Evolutionary conservation across 345 rosid species (phyloP).

Genomic region (Combretum micranthum): DNA sequence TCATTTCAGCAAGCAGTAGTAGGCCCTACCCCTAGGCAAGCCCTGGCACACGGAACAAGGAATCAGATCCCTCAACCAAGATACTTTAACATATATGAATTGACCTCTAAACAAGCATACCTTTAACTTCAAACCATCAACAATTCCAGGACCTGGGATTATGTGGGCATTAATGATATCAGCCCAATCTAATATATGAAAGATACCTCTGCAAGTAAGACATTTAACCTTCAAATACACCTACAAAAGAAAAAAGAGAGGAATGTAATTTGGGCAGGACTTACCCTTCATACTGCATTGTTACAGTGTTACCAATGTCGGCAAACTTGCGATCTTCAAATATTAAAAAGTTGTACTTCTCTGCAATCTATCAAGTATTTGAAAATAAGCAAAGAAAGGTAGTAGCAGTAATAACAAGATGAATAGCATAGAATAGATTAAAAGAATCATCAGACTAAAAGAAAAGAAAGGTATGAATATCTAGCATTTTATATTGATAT

Average conservation of each 20-base stretch:
- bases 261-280: neutral
- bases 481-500: too few relatives aligned
- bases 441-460: neutral
- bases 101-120: constrained; percentile 20
- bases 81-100: neutral
- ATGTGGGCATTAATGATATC: constrained; percentile 90
- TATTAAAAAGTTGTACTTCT: constrained; percentile 72
- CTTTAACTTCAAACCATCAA: constrained; percentile 88
- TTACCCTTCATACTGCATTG: constrained; percentile 98
- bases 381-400: neutral
- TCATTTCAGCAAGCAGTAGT: constrained; percentile 92
- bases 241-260: constrained; percentile 1
- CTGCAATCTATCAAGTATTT: constrained; percentile 56
- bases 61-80: too few relatives aligned
- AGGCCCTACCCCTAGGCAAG: constrained; percentile 87
- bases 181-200: constrained; percentile 85
- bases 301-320: constrained; percentile 96
- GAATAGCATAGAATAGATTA: neutral
- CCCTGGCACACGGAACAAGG: constrained; percentile 35
- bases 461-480: neutral
- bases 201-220: constrained; percentile 60
- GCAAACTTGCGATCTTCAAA: constrained; percentile 99
- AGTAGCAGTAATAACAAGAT: neutral
- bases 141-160: constrained; percentile 92
- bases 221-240: constrained; percentile 1